Conservation (phyloP, 371 early-diverging fungal species). For the Apophysomyces elegans region DNA sequence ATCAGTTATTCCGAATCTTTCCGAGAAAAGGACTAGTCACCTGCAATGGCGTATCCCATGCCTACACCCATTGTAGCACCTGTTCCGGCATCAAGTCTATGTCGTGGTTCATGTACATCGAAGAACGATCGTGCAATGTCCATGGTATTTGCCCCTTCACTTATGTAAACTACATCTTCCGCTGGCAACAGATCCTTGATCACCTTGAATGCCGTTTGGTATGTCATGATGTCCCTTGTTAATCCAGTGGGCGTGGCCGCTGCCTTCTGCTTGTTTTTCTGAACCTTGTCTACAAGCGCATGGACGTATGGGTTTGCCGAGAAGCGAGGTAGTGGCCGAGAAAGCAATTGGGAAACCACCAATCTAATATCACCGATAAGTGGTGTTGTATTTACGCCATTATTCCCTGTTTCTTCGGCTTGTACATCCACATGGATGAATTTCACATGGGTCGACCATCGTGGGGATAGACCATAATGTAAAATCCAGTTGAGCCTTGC, state of each 20-base stretch:
- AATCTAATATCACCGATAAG: constrained; percentile 69
- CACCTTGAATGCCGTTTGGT: constrained; percentile 69
- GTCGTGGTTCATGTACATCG: constrained; percentile 67
- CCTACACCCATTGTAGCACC: constrained; percentile 88
- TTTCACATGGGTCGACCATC: constrained; percentile 57
- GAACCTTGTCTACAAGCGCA: constrained; percentile 43
- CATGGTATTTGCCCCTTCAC: constrained; percentile 89
- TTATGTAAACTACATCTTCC: constrained; percentile 61
- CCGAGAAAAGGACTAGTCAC: constrained; percentile 24
- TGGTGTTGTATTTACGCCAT: constrained; percentile 52
- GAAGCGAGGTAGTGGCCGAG: constrained; percentile 19
- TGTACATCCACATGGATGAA: constrained; percentile 78
- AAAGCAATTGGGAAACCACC: constrained; percentile 54
- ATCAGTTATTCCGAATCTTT: neutral
- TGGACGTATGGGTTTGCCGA: constrained; percentile 26
- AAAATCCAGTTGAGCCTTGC: constrained; percentile 85
- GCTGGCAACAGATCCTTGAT: constrained; percentile 57
- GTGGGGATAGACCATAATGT: constrained; percentile 71
- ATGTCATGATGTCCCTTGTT: constrained; percentile 61
- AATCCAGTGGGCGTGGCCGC: constrained; percentile 33
- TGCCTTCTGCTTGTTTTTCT: constrained; percentile 49
- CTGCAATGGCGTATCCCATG: constrained; percentile 78
- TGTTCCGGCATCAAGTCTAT: constrained; percentile 78
- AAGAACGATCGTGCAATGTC: constrained; percentile 80
- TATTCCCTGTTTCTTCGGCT: constrained; percentile 69